Percentiles rank a stretch among this genome's conserved stretches.
Conservation (phyloP, 768 basidiomycete species). For the Mycena capillaripes region DNA sequence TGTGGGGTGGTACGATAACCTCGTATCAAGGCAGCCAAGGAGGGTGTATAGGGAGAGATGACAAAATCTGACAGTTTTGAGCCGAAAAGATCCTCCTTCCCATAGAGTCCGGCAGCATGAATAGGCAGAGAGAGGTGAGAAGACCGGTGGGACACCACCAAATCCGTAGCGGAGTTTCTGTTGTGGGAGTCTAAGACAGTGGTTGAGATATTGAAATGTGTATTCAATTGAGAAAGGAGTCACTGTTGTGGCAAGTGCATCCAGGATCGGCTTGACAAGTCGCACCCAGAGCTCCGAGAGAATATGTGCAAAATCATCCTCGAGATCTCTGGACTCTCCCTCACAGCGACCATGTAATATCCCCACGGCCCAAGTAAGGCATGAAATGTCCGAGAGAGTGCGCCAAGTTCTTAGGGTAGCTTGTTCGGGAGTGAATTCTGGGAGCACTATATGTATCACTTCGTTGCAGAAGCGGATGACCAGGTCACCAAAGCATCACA, state of each 20-base stretch:
- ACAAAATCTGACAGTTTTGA: conserved; percentile 34
- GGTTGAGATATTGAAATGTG: conserved; percentile 4
- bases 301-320: conserved; percentile 4
- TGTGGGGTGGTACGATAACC: no score
- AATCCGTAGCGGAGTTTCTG: background rate
- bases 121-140: conserved; percentile 52
- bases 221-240: conserved; percentile 1
- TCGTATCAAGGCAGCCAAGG: conserved; percentile 16
- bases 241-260: conserved; percentile 1
- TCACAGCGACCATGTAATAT: no score
- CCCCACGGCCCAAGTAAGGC: no score
- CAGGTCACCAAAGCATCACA: conserved; percentile 55
- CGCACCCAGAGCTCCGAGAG: conserved; percentile 1
- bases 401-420: no score
- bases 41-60: conserved; percentile 38
- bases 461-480: background rate
- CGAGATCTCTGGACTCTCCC: no score
- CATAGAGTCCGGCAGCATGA: conserved; percentile 52
- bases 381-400: no score
- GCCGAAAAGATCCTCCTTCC: conserved; percentile 4
- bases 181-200: background rate
- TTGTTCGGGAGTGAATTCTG: background rate
- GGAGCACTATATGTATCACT: background rate
- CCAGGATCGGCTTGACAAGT: background rate
- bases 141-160: conserved; percentile 34